phyloP scores from a whole-genome alignment of 2,329 filamentous ascomycete species.

The Talaromyces islandicus region DNA sequence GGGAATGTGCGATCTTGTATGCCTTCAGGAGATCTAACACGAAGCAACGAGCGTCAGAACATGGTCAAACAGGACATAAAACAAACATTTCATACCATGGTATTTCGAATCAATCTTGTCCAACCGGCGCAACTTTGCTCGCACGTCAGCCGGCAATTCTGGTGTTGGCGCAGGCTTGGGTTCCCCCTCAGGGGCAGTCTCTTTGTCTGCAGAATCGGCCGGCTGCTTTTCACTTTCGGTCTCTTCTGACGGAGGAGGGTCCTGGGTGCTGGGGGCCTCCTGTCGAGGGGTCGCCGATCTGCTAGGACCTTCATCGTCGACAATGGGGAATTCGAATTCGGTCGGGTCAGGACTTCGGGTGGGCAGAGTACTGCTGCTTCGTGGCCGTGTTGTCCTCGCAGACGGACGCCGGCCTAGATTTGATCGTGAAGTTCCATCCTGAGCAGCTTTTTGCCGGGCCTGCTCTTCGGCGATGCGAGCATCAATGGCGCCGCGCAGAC shows the following conservation, averaged over 20 bases:
- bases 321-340: conserved; percentile 83
- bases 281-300: conserved; percentile 55
- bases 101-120: conserved; percentile 87
- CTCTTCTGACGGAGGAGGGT: conserved; percentile 16
- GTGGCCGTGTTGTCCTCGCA: conserved; percentile 24
- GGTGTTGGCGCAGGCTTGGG: conserved; percentile 19
- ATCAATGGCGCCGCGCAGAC: conserved; percentile 79
- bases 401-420: conserved; percentile 33
- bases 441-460: conserved; percentile 60
- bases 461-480: conserved; percentile 87
- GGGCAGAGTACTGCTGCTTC: conserved; percentile 32
- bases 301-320: conserved; percentile 64
- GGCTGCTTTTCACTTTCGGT: conserved; percentile 15
- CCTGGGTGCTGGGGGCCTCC: conserved; percentile 33
- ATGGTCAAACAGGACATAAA: not conserved
- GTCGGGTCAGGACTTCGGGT: conserved; percentile 70
- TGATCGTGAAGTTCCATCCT: conserved; percentile 40
- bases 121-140: conserved; percentile 71
- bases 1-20: conserved; percentile 83
- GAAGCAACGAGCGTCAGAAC: not conserved
- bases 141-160: conserved; percentile 69
- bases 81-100: conserved; percentile 54
- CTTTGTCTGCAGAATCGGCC: conserved; percentile 18
- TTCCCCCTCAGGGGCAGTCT: conserved; percentile 13
- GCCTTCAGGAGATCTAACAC: conserved; percentile 76